Percentiles rank a stretch among this genome's conserved stretches.
Conservation (phyloP, 1,139 yeast species). For the Hyphopichia fennica region DNA sequence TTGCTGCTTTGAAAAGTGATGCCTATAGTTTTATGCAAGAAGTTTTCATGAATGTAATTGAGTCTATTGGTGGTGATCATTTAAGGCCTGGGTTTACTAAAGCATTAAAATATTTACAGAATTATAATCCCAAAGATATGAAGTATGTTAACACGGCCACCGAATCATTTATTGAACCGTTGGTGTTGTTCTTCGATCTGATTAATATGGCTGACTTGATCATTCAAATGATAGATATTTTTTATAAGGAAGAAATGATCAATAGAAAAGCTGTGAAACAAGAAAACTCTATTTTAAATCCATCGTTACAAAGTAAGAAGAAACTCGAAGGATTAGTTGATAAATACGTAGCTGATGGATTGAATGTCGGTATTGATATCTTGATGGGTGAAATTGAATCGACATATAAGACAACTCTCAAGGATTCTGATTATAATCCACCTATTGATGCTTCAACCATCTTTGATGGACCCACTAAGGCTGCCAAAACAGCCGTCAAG, state of each 20-base stretch:
- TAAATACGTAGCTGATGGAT: constrained; percentile 87
- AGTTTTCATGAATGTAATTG: constrained; percentile 66
- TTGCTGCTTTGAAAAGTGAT: constrained; percentile 30
- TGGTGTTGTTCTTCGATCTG: constrained; percentile 82
- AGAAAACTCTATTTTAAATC: constrained; percentile 75
- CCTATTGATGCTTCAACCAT: constrained; percentile 11
- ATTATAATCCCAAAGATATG: constrained; percentile 65
- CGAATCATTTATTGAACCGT: constrained; percentile 65
- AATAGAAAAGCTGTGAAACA: constrained; percentile 60
- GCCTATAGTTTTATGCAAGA: constrained; percentile 45
- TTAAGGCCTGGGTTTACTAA: constrained; percentile 78
- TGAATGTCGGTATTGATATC: constrained; percentile 86
- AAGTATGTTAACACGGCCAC: constrained; percentile 14
- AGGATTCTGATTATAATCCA: constrained; percentile 37
- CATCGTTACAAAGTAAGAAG: constrained; percentile 78
- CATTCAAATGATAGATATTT: constrained; percentile 88
- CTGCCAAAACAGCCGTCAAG: constrained; percentile 63
- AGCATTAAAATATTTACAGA: constrained; percentile 68
- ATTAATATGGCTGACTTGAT: constrained; percentile 92
- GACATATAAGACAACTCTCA: constrained; percentile 26
- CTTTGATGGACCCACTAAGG: constrained; percentile 61
- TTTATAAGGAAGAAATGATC: constrained; percentile 83
- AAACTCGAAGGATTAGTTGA: constrained; percentile 80
- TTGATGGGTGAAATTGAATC: constrained; percentile 71
- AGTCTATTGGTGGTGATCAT: constrained; percentile 68